Evolutionary conservation across 2,329 filamentous ascomycete species (phyloP), one percentile per base, ranked within the genome.

Genomic region (Aspergillus calidoustus): DNA sequence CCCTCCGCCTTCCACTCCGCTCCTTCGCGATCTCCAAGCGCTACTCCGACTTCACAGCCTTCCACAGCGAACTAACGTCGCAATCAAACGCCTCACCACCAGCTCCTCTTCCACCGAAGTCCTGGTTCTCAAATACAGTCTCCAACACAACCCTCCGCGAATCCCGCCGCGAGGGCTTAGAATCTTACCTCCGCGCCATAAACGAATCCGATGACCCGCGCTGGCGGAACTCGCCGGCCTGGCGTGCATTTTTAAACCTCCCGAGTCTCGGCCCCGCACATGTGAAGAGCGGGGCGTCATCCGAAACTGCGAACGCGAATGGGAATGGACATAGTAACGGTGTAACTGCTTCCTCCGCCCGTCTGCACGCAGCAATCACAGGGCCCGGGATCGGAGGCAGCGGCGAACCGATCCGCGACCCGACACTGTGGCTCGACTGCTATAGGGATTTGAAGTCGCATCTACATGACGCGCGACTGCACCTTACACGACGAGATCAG

Each of bases 361-460:
- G 73, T 25, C 71, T 82, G 31, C 79, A 82, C 60, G 76, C 78
- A 30, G 76, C 77, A 5, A 73, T 80, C 41, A 79, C 77, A 4
- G 78, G 79, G 5, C 76, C 79, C 0, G 61, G 78, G 13, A 41
- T 41, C 51, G 59, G 46, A 3, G 46, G 34, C 1, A 59, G 50
- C 31, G 55, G 59, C 22, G 71, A 68, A 8, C 72, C 79, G 0
- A 81, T 83, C 54, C 80, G 77, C 30, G 82, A 83, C 67, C 83
- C 83, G n/a, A 83, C 82, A 3, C 79, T 86, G 28, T 89, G 87
- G 87, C 77, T 89, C 17, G 86, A 89, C 69, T 83, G 83, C 63
- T 85, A 87, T 70, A 73, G 83, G 2, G 84, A 87, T 56, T 78
- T 89, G 66, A 89, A 89, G 72, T 72, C 78, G 7, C 82, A 85